Percentiles rank a stretch among this genome's conserved stretches.
Conservation (phyloP, 108 stramenopile species). For the Cyclostephanos invisitatus region DNA sequence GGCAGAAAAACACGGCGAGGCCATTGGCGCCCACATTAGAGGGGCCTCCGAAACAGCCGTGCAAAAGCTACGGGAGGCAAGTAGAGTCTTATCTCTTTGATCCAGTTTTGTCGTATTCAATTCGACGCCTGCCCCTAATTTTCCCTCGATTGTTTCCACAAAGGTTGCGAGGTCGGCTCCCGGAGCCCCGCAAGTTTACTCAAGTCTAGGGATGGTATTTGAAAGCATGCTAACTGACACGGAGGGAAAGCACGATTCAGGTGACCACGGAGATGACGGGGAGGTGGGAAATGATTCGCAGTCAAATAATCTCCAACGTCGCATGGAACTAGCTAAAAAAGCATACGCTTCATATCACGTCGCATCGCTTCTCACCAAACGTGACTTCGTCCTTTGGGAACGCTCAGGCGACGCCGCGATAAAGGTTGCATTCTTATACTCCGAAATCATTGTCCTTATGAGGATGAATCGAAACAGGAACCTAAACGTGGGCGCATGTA, state of each 20-base stretch:
- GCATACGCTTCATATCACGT: constrained; percentile 82
- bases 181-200: constrained; percentile 84
- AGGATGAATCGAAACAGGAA: constrained; percentile 7
- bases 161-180: constrained; percentile 66
- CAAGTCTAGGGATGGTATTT: constrained; percentile 86
- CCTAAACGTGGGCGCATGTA: background rate
- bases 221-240: constrained; percentile 73
- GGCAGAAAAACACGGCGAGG: constrained; percentile 78
- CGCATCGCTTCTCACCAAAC: constrained; percentile 78
- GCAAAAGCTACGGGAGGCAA: constrained; percentile 62
- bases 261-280: background rate
- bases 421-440: constrained; percentile 59
- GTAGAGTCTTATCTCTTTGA: background rate
- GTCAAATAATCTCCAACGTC: constrained; percentile 26
- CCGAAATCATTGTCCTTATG: constrained; percentile 25
- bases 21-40: constrained; percentile 72
- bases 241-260: constrained; percentile 22
- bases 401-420: constrained; percentile 76
- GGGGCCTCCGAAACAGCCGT: constrained; percentile 67
- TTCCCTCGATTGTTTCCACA: background rate
- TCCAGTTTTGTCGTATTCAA: background rate
- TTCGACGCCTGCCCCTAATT: background rate
- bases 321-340: constrained; percentile 73
- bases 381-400: constrained; percentile 80
- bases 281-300: constrained; percentile 16